These are phyloP conservation scores for Vitis cinerea DNA, from an alignment of 164 flowering plant genomes.

Conservation along the genomic window DNA sequence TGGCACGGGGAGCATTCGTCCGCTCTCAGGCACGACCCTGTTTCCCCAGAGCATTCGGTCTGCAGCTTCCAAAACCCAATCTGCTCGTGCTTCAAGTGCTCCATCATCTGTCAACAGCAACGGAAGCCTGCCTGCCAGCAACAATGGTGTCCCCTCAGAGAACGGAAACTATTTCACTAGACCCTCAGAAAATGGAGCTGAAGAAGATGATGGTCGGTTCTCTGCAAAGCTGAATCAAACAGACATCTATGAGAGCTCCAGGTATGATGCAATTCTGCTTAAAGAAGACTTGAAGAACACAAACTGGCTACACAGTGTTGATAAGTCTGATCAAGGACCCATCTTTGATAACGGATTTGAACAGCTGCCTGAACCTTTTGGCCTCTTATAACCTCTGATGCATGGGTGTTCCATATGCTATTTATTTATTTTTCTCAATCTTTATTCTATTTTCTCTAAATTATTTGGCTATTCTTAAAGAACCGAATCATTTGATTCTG, in stretches of 20 bases:
- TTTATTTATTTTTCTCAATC: conserved; percentile 3
- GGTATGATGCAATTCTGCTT: conserved; percentile 81
- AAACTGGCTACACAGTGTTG: conserved; percentile 79
- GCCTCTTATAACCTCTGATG: conserved; percentile 39
- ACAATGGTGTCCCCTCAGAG: conserved; percentile 30
- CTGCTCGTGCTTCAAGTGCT: conserved; percentile 30
- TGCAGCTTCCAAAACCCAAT: conserved; percentile 45
- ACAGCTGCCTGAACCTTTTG: conserved; percentile 82
- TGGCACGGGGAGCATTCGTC: conserved; percentile 55
- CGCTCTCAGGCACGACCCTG: conserved; percentile 54
- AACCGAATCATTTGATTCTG: background rate
- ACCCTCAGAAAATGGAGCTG: conserved; percentile 31
- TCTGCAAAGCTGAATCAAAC: conserved; percentile 46
- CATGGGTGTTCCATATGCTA: background rate
- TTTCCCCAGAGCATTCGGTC: conserved; percentile 92
- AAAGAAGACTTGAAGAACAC: conserved; percentile 86
- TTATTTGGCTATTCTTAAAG: conserved; percentile 11
- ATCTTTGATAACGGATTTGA: conserved; percentile 83
- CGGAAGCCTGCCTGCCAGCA: conserved; percentile 27
- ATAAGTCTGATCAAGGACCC: conserved; percentile 60
- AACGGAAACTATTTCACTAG: conserved; percentile 32
- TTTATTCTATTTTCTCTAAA: conserved; percentile 4
- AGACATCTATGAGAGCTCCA: conserved; percentile 81
- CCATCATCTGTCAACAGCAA: conserved; percentile 36
- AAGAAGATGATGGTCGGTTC: conserved; percentile 29